Evolutionary conservation across 768 basidiomycete species (phyloP).

Genomic region (Calocybe cyanea): DNA sequence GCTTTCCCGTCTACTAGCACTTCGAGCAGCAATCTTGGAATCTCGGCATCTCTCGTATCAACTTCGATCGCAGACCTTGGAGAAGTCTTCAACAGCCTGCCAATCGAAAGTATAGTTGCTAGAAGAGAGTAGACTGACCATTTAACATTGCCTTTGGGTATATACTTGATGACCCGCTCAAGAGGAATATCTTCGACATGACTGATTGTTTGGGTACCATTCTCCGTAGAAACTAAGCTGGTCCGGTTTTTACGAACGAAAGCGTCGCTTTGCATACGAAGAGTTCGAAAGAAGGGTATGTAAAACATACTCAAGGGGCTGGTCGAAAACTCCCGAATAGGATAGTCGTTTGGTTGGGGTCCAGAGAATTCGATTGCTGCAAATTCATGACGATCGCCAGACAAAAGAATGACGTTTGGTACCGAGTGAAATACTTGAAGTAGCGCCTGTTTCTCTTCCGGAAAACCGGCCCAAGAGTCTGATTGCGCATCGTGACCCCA

Average conservation of each 20-base stretch:
- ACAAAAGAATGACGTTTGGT: constrained; percentile 66
- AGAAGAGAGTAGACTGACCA: constrained; percentile 41
- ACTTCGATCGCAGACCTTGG: constrained; percentile 65
- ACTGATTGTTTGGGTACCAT: constrained; percentile 19
- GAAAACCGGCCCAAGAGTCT: constrained; percentile 72
- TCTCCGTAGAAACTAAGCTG: constrained; percentile 22
- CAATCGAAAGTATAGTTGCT: neutral
- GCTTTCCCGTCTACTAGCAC: constrained; percentile 58
- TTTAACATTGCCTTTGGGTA: constrained; percentile 64
- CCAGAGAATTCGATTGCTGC: constrained; percentile 62
- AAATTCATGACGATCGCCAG: constrained; percentile 79
- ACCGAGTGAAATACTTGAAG: constrained; percentile 58
- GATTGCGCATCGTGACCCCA: constrained; percentile 59
- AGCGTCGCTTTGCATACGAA: constrained; percentile 40
- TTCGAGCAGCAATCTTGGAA: constrained; percentile 54
- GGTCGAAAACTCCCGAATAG: constrained; percentile 64
- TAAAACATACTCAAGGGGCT: constrained; percentile 70
- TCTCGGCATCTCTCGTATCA: constrained; percentile 50
- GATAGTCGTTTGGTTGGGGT: constrained; percentile 28
- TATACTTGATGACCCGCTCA: constrained; percentile 55
- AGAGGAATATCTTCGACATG: constrained; percentile 40
- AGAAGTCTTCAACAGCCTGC: neutral
- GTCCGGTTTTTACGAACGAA: constrained; percentile 32
- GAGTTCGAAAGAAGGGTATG: constrained; percentile 55
- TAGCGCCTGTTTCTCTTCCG: constrained; percentile 53